Conservation (phyloP, 331 rosid genomes). For the Dryas integrifolia region DNA sequence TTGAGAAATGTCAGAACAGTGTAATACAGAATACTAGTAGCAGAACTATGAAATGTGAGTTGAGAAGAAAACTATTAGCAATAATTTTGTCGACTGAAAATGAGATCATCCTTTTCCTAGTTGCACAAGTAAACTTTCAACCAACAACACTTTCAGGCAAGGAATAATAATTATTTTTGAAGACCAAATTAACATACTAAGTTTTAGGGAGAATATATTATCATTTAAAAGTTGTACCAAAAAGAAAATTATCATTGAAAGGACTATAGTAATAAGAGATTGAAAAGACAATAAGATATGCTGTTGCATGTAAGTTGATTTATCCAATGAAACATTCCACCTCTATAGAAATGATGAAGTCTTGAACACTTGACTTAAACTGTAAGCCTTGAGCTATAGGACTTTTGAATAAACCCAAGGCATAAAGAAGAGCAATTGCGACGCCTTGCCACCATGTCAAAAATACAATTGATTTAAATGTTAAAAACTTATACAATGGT, state of each 20-base stretch:
- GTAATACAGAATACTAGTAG: not conserved
- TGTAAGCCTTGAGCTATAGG: conserved; percentile 89
- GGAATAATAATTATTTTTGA: not conserved
- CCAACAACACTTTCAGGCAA: not conserved
- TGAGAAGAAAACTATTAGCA: not conserved
- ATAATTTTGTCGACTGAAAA: not conserved
- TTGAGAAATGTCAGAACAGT: not conserved
- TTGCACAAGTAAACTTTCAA: not conserved
- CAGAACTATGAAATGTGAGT: not conserved
- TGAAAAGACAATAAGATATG: not conserved
- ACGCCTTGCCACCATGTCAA: conserved; percentile 99
- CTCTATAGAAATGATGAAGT: conserved; percentile 98
- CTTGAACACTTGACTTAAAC: conserved; percentile 90
- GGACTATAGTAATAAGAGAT: not conserved
- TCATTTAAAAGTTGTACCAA: too few relatives aligned
- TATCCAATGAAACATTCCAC: conserved; percentile 41
- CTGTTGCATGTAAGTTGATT: not conserved
- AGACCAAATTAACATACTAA: not conserved
- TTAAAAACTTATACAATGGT: conserved; percentile 92
- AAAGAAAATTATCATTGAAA: not conserved
- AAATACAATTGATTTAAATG: conserved; percentile 91
- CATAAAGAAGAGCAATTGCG: conserved; percentile 83
- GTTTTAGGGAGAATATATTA: not conserved
- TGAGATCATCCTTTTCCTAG: not conserved
- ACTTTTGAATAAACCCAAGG: conserved; percentile 88